Evolutionary conservation across 257 asterid genomes (phyloP).

Genomic region (Ligustrum vulgare): DNA sequence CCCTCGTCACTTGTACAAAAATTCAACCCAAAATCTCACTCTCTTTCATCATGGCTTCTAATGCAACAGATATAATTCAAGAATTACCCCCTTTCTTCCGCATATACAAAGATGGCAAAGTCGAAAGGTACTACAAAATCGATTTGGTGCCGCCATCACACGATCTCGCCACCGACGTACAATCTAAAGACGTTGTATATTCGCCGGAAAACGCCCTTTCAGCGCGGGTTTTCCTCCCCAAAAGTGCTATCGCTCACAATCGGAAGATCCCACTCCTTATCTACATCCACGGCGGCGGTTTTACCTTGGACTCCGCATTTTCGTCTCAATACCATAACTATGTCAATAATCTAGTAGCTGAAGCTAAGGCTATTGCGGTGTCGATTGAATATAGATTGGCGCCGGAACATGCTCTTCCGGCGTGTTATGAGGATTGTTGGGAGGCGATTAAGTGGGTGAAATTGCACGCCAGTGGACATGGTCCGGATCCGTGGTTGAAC

Average conservation of each 20-base stretch:
- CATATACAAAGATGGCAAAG: conserved; percentile 47
- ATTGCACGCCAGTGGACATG: conserved; percentile 33
- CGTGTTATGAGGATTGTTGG: conserved; percentile 67
- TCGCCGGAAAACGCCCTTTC: conserved; percentile 44
- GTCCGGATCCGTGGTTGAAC: conserved; percentile 61
- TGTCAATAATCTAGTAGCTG: conserved; percentile 40
- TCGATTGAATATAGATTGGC: conserved; percentile 70
- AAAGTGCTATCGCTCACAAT: conserved; percentile 4
- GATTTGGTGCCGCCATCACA: conserved; percentile 48
- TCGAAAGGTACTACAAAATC: conserved; percentile 26
- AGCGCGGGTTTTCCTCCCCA: conserved; percentile 62
- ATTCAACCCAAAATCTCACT: not conserved
- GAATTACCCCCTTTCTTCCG: conserved; percentile 52
- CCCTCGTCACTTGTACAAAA: too few species aligned
- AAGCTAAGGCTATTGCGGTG: conserved; percentile 49
- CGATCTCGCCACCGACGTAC: conserved; percentile 46
- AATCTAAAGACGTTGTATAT: conserved; percentile 50
- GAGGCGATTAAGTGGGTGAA: conserved; percentile 55
- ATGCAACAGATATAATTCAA: conserved; percentile 29
- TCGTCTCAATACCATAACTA: conserved; percentile 49
- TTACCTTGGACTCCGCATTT: conserved; percentile 55
- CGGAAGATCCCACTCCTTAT: conserved; percentile 57
- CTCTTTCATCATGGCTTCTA: conserved; percentile 23
- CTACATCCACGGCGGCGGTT: conserved; percentile 86
- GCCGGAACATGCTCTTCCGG: conserved; percentile 70